Conservation (phyloP, 768 basidiomycete species). For the Rhizopogon salebrosus region DNA sequence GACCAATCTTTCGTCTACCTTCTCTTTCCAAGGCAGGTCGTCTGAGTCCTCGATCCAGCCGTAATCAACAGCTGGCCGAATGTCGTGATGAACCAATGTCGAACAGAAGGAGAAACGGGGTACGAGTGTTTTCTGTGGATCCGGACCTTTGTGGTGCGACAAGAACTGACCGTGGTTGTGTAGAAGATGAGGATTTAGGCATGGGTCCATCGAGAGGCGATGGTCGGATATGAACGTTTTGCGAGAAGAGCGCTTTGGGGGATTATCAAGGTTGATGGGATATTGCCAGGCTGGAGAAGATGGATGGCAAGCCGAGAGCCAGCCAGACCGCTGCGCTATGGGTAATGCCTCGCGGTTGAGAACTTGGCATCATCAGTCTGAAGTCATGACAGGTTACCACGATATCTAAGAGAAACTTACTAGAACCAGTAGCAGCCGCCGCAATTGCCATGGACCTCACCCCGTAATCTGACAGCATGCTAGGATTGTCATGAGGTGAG, state of each 20-base stretch:
- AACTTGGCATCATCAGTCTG: constrained; percentile 12
- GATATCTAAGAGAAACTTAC: constrained; percentile 11
- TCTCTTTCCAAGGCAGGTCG: constrained; percentile 63
- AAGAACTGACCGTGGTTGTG: constrained; percentile 49
- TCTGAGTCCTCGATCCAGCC: constrained; percentile 43
- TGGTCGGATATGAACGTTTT: constrained; percentile 34
- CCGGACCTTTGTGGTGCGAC: constrained; percentile 40
- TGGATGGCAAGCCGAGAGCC: constrained; percentile 16
- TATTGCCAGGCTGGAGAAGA: constrained; percentile 22
- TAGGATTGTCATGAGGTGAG: constrained; percentile 25
- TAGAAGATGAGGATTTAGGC: constrained; percentile 29
- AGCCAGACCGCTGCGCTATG: constrained; percentile 18
- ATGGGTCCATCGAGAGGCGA: constrained; percentile 31
- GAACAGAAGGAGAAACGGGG: constrained; percentile 52
- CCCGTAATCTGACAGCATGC: constrained; percentile 20
- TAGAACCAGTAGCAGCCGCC: constrained; percentile 24
- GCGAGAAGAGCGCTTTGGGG: not conserved
- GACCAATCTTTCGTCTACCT: constrained; percentile 52
- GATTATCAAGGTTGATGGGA: constrained; percentile 23
- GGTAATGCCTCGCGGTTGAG: constrained; percentile 30
- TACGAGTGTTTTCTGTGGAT: constrained; percentile 34
- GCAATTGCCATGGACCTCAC: constrained; percentile 15
- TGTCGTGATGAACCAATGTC: constrained; percentile 49
- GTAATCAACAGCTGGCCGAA: constrained; percentile 44
- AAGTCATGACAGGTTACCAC: not conserved